Evolutionary conservation across 164 flowering plant genomes (phyloP).

Genomic region (Chimonanthus salicifolius): DNA sequence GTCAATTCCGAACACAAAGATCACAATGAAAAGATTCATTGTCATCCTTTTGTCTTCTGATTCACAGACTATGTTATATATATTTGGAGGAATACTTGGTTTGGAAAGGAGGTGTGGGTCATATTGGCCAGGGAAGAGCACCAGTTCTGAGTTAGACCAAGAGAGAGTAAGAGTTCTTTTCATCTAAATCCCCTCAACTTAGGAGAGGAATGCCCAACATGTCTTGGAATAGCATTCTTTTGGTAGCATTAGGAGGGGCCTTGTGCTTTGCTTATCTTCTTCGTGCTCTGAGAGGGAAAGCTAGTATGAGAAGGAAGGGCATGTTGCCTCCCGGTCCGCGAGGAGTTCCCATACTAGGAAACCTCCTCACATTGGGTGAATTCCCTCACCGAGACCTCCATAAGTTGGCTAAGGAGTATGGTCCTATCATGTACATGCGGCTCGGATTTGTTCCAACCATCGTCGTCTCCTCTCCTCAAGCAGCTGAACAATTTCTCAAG

Average conservation of each 20-base stretch:
- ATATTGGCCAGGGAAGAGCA: too few species aligned
- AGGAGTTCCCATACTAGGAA: constrained; percentile 23
- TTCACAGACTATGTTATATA: too few species aligned
- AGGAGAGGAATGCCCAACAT: neutral
- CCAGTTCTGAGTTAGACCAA: too few species aligned
- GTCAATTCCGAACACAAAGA: too few species aligned
- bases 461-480: constrained; percentile 16
- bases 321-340: constrained; percentile 24
- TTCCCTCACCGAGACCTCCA: constrained; percentile 20
- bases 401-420: constrained; percentile 13
- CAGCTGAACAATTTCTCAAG: constrained; percentile 20
- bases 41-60: too few species aligned
- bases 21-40: too few species aligned
- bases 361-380: constrained; percentile 20
- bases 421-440: constrained; percentile 22
- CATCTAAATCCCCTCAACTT: too few species aligned
- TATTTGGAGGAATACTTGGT: too few species aligned
- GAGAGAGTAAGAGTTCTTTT: too few species aligned
- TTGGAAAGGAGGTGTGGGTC: too few species aligned
- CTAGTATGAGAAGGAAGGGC: too few species aligned
- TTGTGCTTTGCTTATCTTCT: constrained; percentile 2
- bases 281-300: neutral
- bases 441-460: constrained; percentile 19
- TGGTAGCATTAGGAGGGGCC: neutral
- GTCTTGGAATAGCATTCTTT: neutral